phyloP scores from a whole-genome alignment of 1,284 basidiomycete genomes.

The Papiliotrema laurentii region DNA sequence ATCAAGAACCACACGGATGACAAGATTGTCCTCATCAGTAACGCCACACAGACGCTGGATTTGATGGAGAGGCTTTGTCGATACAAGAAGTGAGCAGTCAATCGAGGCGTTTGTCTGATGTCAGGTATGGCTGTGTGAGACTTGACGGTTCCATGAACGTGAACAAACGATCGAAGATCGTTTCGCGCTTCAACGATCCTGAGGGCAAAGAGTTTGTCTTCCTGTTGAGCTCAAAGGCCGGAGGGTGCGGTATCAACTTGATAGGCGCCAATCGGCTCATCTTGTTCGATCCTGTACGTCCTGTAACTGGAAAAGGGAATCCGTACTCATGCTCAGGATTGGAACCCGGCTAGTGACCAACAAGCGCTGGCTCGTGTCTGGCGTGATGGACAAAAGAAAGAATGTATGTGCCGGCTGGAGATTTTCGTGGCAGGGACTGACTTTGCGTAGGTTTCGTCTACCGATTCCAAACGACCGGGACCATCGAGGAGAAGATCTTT shows the following conservation, averaged over 20 bases:
- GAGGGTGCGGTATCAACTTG: constrained; percentile 96
- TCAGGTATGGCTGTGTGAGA: constrained; percentile 85
- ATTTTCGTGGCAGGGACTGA: constrained; percentile 1
- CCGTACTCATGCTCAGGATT: constrained; percentile 57
- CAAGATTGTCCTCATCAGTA: constrained; percentile 98
- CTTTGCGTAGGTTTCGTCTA: constrained; percentile 80
- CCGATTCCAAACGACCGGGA: constrained; percentile 94
- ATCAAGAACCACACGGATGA: constrained; percentile 76
- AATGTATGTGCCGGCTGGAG: constrained; percentile 58
- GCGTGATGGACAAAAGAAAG: constrained; percentile 99
- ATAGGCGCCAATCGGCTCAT: constrained; percentile 96
- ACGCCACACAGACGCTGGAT: constrained; percentile 97
- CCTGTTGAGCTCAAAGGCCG: constrained; percentile 91
- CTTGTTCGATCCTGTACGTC: constrained; percentile 85
- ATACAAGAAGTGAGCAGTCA: constrained; percentile 63
- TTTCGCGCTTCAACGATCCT: constrained; percentile 96
- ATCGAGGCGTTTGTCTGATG: constrained; percentile 2
- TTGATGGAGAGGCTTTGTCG: constrained; percentile 84
- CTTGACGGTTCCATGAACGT: constrained; percentile 93
- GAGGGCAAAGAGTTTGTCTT: constrained; percentile 93
- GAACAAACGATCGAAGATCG: constrained; percentile 92
- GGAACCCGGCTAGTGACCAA: constrained; percentile 98
- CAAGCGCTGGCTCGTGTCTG: constrained; percentile 97
- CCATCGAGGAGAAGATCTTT: constrained; percentile 99
- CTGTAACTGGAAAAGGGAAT: too few species aligned